phyloP scores from a whole-genome alignment of 2,329 filamentous ascomycete species.

The Eutypa lata region DNA sequence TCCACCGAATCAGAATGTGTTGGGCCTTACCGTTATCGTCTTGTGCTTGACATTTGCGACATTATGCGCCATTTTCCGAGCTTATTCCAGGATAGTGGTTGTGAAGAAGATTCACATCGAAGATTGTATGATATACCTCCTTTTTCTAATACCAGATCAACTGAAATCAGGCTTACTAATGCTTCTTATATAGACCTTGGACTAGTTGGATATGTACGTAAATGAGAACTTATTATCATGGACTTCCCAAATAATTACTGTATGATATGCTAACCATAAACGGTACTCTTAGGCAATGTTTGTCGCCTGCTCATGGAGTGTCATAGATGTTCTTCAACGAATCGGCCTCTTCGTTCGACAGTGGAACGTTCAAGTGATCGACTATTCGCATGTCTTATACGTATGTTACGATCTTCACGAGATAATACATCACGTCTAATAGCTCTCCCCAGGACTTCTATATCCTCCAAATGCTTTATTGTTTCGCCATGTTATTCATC shows the following conservation, averaged over 20 bases:
- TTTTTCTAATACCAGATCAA: background rate
- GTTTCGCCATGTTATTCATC: background rate
- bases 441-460: background rate
- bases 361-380: background rate
- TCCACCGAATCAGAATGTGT: slow-evolving; percentile 7
- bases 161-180: too few species aligned
- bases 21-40: slow-evolving; percentile 2
- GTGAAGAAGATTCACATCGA: slow-evolving; percentile 10
- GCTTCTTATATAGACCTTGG: slow-evolving; percentile 12
- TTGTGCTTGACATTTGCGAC: slow-evolving; percentile 5
- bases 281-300: background rate
- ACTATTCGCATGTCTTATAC: background rate
- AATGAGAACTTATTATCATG: background rate
- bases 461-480: background rate
- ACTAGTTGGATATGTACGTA: slow-evolving; percentile 6
- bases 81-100: slow-evolving; percentile 11
- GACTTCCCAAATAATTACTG: background rate
- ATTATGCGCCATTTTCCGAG: slow-evolving; percentile 1
- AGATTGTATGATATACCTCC: slow-evolving; percentile 12
- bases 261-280: too few species aligned
- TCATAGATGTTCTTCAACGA: background rate
- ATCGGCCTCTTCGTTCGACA: background rate
- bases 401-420: background rate
- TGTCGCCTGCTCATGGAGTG: background rate
- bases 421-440: background rate